Conservation (phyloP, 352 stramenopile genomes). For the Globisporangium cystogenes region DNA sequence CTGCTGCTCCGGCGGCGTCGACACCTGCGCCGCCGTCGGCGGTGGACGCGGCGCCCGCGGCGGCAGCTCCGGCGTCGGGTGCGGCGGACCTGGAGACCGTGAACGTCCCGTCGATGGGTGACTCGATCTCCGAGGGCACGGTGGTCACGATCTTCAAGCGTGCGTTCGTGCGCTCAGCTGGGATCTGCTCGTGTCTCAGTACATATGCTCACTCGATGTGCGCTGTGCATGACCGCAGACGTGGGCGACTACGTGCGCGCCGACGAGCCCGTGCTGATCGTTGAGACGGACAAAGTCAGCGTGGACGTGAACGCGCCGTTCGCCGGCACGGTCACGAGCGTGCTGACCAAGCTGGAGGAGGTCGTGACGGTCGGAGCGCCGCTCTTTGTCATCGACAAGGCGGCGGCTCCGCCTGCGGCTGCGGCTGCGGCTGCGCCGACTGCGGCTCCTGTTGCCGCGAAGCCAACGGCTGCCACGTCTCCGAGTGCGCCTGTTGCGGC, state of each 20-base stretch:
- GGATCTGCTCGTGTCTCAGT: too few species aligned
- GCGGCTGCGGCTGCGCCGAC: slow-evolving; percentile 8
- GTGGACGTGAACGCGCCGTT: slow-evolving; percentile 91
- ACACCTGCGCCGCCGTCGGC: slow-evolving; percentile 11
- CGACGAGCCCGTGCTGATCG: slow-evolving; percentile 95
- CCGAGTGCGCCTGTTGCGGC: slow-evolving; percentile 17
- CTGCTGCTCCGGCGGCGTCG: slow-evolving; percentile 8
- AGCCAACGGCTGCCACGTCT: slow-evolving; percentile 16
- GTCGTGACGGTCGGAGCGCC: slow-evolving; percentile 93
- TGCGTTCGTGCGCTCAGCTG: slow-evolving; percentile 17
- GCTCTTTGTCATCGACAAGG: slow-evolving; percentile 91
- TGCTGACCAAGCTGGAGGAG: slow-evolving; percentile 94
- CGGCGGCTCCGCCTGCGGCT: slow-evolving; percentile 24
- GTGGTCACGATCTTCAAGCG: slow-evolving; percentile 90
- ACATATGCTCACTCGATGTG: too few species aligned
- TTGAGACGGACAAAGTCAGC: slow-evolving; percentile 99
- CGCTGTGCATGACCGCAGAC: slow-evolving; percentile 41
- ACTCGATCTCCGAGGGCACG: slow-evolving; percentile 98
- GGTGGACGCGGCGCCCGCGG: slow-evolving; percentile 9
- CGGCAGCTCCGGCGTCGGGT: slow-evolving; percentile 11
- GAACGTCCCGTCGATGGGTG: slow-evolving; percentile 87
- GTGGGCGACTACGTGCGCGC: slow-evolving; percentile 93
- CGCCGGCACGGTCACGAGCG: slow-evolving; percentile 88
- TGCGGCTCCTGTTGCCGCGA: slow-evolving; percentile 10
- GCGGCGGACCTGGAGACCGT: slow-evolving; percentile 58